phyloP scores from a whole-genome alignment of 1,284 basidiomycete species.

The Cryptococcus sp. region DNA sequence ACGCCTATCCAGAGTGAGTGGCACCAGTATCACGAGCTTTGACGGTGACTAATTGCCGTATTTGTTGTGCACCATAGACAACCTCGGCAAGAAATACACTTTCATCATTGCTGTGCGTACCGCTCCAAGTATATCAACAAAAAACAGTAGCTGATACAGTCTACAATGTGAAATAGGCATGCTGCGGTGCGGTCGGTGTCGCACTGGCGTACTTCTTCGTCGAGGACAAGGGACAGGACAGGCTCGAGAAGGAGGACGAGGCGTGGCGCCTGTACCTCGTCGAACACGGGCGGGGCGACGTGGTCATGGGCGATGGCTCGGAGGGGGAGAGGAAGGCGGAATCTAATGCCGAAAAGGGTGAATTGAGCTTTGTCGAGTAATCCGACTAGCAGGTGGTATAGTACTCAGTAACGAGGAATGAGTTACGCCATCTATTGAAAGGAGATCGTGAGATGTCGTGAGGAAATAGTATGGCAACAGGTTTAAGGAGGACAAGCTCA shows the following conservation, averaged over 20 bases:
- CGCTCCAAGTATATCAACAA: background rate
- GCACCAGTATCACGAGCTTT: background rate
- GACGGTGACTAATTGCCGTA: background rate
- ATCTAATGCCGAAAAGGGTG: constrained; percentile 25
- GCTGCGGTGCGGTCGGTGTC: constrained; percentile 45
- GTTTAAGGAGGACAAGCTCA: too few relatives aligned
- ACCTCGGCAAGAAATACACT: constrained; percentile 42
- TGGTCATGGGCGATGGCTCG: constrained; percentile 49
- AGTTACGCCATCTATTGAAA: too few relatives aligned
- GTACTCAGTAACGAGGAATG: too few relatives aligned
- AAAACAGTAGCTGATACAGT: background rate
- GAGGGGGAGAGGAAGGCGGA: constrained; percentile 17
- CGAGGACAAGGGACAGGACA: constrained; percentile 49
- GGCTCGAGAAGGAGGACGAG: constrained; percentile 50
- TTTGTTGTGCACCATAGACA: constrained; percentile 1
- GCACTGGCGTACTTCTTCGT: constrained; percentile 49
- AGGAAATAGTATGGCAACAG: too few relatives aligned
- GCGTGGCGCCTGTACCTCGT: constrained; percentile 49
- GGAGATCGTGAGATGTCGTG: too few relatives aligned
- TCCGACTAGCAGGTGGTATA: too few relatives aligned
- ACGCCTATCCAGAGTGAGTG: constrained; percentile 65
- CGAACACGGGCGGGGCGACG: constrained; percentile 43
- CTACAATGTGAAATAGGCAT: constrained; percentile 13
- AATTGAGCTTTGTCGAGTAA: constrained; percentile 15
- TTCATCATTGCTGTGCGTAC: constrained; percentile 39